phyloP scores from a whole-genome alignment of 306 rosid genomes.

The Betula pendula region DNA sequence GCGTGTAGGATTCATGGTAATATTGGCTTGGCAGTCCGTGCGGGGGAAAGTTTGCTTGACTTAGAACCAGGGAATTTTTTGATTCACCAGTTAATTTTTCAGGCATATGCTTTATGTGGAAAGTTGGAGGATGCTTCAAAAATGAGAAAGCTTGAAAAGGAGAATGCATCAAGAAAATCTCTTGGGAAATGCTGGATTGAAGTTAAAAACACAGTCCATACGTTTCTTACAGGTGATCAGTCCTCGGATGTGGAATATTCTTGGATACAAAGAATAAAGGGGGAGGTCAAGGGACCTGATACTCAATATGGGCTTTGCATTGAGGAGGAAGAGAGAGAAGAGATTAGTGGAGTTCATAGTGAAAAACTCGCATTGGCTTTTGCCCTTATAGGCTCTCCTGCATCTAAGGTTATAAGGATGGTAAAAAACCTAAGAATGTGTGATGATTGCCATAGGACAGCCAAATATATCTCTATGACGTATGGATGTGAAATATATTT shows the following conservation, averaged over 20 bases:
- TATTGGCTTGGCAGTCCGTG: conserved; percentile 56
- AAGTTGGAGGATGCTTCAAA: conserved; percentile 50
- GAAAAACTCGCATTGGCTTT: conserved; percentile 82
- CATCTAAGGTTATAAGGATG: conserved; percentile 53
- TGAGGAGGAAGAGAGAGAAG: conserved; percentile 81
- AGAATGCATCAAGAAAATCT: conserved; percentile 42
- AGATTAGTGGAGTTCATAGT: conserved; percentile 54
- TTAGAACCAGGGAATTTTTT: conserved; percentile 64
- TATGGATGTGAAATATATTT: conserved; percentile 74
- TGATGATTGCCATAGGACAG: conserved; percentile 74
- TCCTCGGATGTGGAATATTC: conserved; percentile 49
- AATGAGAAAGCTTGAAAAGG: conserved; percentile 54
- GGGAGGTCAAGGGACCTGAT: conserved; percentile 44
- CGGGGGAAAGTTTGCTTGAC: conserved; percentile 59
- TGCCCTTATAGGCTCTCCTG: conserved; percentile 55
- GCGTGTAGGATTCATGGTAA: conserved; percentile 76
- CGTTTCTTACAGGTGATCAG: conserved; percentile 58
- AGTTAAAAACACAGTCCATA: conserved; percentile 49
- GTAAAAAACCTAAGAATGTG: conserved; percentile 82
- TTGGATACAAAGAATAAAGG: conserved; percentile 56
- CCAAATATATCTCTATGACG: conserved; percentile 69
- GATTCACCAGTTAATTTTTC: conserved; percentile 48
- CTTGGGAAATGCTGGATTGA: conserved; percentile 84
- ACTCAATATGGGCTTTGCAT: conserved; percentile 47
- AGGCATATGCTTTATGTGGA: conserved; percentile 62